phyloP scores from a whole-genome alignment of 768 basidiomycete genomes.

The Pleurotus salmoneostramineus region DNA sequence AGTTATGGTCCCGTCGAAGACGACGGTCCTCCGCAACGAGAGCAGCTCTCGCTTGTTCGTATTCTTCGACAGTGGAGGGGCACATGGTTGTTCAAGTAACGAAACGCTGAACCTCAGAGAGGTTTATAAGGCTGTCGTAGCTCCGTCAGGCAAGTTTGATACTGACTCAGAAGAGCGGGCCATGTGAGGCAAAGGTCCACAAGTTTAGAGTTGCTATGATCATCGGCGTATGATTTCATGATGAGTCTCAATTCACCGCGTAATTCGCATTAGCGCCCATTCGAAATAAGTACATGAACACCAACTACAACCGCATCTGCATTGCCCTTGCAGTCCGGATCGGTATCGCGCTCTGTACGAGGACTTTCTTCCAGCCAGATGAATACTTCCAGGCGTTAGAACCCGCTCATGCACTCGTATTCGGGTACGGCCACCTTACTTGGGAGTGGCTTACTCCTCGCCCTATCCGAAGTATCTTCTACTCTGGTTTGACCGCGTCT shows the following conservation, averaged over 20 bases:
- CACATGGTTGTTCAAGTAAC: background rate
- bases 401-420: constrained; percentile 84
- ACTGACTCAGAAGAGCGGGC: background rate
- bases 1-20: constrained; percentile 43
- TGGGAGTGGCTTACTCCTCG: constrained; percentile 87
- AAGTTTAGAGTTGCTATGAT: too few relatives aligned
- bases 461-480: constrained; percentile 78
- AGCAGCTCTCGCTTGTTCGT: constrained; percentile 26
- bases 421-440: constrained; percentile 87
- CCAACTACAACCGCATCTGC: background rate
- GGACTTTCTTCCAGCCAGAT: constrained; percentile 94
- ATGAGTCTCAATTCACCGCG: too few relatives aligned
- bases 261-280: too few relatives aligned
- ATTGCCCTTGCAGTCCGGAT: constrained; percentile 51
- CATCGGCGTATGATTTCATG: too few relatives aligned
- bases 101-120: too few relatives aligned
- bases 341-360: constrained; percentile 61
- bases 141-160: background rate
- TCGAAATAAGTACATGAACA: background rate
- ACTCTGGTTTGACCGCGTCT: constrained; percentile 79
- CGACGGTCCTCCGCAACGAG: constrained; percentile 43
- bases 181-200: too few relatives aligned
- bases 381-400: constrained; percentile 96
- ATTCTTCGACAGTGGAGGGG: constrained; percentile 17
- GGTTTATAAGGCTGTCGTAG: too few relatives aligned